Conservation (phyloP, 2,329 filamentous ascomycete genomes). For the Alternaria tenuissima region DNA sequence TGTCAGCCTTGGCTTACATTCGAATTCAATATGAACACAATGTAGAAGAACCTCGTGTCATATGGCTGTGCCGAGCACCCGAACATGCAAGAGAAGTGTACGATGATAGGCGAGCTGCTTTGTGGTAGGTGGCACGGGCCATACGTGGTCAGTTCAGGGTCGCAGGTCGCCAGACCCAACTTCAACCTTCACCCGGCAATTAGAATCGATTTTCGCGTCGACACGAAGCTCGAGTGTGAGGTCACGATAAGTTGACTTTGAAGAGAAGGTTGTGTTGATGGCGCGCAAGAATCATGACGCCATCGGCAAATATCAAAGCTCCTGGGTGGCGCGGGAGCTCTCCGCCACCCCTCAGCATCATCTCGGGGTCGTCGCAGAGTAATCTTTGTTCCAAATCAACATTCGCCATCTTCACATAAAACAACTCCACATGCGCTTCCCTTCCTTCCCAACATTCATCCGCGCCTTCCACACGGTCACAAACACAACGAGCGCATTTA, state of each 20-base stretch:
- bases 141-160: neutral
- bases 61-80: neutral
- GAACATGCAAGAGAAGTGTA: neutral
- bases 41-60: neutral
- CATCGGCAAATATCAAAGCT: constrained; percentile 34
- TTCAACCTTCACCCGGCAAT: neutral
- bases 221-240: fast-evolving
- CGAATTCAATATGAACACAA: neutral
- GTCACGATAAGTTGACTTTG: neutral
- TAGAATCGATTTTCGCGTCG: neutral
- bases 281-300: constrained; percentile 35
- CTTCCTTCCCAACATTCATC: constrained; percentile 57
- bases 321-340: constrained; percentile 37
- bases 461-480: constrained; percentile 58
- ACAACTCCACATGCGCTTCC: constrained; percentile 57
- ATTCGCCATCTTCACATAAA: neutral
- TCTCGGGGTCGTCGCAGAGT: neutral
- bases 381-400: constrained; percentile 10
- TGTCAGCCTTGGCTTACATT: neutral
- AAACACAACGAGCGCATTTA: constrained; percentile 52
- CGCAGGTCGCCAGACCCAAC: neutral
- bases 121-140: neutral
- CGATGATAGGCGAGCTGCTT: neutral
- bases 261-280: constrained; percentile 2
- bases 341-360: constrained; percentile 36